Percentiles rank a stretch among this genome's conserved stretches.
Conservation (phyloP, 169 alveolate species). For the Ichthyophthirius multifiliis region DNA sequence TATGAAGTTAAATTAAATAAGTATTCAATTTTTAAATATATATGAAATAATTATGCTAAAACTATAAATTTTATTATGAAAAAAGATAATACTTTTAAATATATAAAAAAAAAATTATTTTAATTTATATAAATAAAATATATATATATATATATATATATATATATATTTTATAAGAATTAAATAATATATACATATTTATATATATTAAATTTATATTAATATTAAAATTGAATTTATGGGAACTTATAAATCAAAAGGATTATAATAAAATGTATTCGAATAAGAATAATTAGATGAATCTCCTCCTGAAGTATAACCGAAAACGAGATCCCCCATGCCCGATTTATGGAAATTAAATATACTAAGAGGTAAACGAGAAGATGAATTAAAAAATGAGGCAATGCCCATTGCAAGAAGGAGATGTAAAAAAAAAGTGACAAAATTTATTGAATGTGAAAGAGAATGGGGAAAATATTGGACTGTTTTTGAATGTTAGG, state of each 20-base stretch:
- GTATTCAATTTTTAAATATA: too few relatives aligned
- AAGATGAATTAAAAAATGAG: slow-evolving; percentile 39
- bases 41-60: too few relatives aligned
- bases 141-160: too few relatives aligned
- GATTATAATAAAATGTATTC: slow-evolving; percentile 4
- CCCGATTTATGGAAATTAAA: slow-evolving; percentile 35
- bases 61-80: too few relatives aligned
- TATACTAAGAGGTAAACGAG: slow-evolving; percentile 38
- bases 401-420: slow-evolving; percentile 42
- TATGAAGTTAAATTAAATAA: too few relatives aligned
- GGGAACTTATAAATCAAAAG: slow-evolving; percentile 46
- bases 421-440: slow-evolving; percentile 11
- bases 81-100: too few relatives aligned
- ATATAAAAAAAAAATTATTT: too few relatives aligned
- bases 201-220: too few relatives aligned
- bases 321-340: slow-evolving; percentile 40
- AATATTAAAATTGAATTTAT: too few relatives aligned
- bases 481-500: slow-evolving; percentile 44
- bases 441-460: slow-evolving; percentile 23
- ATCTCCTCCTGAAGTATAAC: slow-evolving; percentile 7
- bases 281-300: slow-evolving; percentile 12
- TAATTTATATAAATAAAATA: too few relatives aligned
- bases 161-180: too few relatives aligned
- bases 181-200: too few relatives aligned
- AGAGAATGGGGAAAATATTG: slow-evolving; percentile 28